Percentiles rank a stretch among this genome's conserved stretches.
These are phyloP conservation scores for Echinochloa phyllopogon DNA, from an alignment of 176 grass and related monocot genomes.

Conservation along the genomic window DNA sequence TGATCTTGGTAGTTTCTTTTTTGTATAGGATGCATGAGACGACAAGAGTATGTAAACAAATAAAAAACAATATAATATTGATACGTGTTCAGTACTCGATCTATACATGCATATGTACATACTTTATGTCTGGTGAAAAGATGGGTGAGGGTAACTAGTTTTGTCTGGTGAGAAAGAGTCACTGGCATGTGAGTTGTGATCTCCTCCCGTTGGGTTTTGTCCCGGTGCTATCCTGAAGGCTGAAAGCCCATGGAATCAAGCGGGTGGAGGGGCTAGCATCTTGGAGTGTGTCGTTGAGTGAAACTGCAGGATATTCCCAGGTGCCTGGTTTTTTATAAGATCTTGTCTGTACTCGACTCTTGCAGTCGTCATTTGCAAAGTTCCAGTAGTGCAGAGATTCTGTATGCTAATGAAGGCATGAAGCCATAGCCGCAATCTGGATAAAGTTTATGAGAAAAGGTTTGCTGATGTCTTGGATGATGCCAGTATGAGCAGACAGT, in stretches of 20 bases:
- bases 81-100: neutral
- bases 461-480: neutral
- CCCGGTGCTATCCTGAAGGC: neutral
- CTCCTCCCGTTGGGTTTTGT: slow-evolving; percentile 39
- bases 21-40: slow-evolving; percentile 19
- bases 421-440: neutral
- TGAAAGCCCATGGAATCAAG: slow-evolving; percentile 44
- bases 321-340: neutral
- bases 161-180: slow-evolving; percentile 32
- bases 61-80: neutral
- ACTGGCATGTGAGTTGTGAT: slow-evolving; percentile 16
- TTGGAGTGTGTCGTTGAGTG: neutral
- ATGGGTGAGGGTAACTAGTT: neutral
- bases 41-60: neutral
- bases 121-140: neutral
- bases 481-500: neutral
- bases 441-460: slow-evolving; percentile 1
- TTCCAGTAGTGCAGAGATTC: neutral
- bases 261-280: slow-evolving; percentile 33
- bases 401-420: neutral
- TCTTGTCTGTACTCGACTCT: slow-evolving; percentile 23
- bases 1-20: neutral
- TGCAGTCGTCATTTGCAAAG: neutral
- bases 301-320: slow-evolving; percentile 8
- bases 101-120: neutral